phyloP scores from a whole-genome alignment of 768 basidiomycete species.

The Clitopilus hobsonii region DNA sequence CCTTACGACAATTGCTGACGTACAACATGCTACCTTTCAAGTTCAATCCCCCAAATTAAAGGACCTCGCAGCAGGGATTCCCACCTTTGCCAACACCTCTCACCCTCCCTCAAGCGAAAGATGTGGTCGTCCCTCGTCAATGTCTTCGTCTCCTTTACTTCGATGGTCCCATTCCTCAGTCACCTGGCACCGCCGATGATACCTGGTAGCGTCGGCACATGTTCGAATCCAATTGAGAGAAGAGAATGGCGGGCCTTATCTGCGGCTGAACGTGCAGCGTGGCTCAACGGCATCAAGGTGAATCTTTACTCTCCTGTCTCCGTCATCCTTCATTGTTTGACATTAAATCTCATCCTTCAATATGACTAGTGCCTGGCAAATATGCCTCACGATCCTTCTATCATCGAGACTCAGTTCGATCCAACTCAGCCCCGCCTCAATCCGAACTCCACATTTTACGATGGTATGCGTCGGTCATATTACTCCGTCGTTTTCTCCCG shows the following conservation, averaged over 20 bases:
- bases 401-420: not conserved
- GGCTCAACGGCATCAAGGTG: slow-evolving; percentile 38
- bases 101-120: not conserved
- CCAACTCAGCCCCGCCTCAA: not conserved
- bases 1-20: too few relatives aligned
- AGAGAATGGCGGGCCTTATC: slow-evolving; percentile 47
- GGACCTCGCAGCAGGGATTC: too few relatives aligned
- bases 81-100: too few relatives aligned
- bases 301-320: not conserved
- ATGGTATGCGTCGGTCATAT: not conserved
- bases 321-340: not conserved
- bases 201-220: not conserved
- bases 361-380: not conserved
- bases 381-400: not conserved
- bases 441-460: not conserved
- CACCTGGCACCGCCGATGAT: not conserved
- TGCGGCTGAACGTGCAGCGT: slow-evolving; percentile 62
- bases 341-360: not conserved
- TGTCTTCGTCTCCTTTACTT: not conserved
- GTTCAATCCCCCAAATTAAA: too few relatives aligned
- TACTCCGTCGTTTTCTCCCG: not conserved
- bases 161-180: not conserved
- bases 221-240: not conserved
- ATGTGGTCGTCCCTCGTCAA: slow-evolving; percentile 2
- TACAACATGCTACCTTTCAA: too few relatives aligned